Conservation (phyloP, 2,329 filamentous ascomycete species). For the Boeremia exigua region DNA sequence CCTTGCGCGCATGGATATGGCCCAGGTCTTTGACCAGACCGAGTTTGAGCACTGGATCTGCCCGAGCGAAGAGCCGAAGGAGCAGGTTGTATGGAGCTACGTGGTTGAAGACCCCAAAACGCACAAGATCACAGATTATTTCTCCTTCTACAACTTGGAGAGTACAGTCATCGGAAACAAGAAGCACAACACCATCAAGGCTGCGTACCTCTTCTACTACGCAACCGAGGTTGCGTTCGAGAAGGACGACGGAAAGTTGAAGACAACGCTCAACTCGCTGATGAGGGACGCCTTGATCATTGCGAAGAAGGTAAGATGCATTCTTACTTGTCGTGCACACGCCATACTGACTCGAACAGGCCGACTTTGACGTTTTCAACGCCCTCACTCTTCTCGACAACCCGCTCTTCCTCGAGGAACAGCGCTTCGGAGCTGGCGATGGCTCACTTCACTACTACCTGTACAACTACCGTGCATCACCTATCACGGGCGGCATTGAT, state of each 20-base stretch:
- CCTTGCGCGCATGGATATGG: constrained; percentile 79
- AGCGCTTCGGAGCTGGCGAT: constrained; percentile 94
- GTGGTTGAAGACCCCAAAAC: constrained; percentile 76
- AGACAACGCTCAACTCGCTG: constrained; percentile 79
- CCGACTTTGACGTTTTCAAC: constrained; percentile 95
- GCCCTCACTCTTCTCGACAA: constrained; percentile 94
- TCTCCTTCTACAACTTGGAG: constrained; percentile 95
- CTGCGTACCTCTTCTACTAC: constrained; percentile 98
- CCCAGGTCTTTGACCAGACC: constrained; percentile 77
- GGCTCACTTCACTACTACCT: constrained; percentile 96
- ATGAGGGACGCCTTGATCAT: constrained; percentile 86
- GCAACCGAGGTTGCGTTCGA: constrained; percentile 79
- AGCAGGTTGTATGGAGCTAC: constrained; percentile 92
- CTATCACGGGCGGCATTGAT: constrained; percentile 86
- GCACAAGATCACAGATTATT: constrained; percentile 90
- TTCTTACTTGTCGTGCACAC: neutral
- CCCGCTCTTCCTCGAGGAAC: constrained; percentile 86
- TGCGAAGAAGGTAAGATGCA: constrained; percentile 71
- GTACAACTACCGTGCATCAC: constrained; percentile 91
- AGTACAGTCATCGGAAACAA: constrained; percentile 86
- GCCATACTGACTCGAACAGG: constrained; percentile 46
- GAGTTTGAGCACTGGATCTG: constrained; percentile 90
- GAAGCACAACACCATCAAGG: constrained; percentile 79
- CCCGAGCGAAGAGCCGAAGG: constrained; percentile 61
- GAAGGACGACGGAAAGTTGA: constrained; percentile 65